Percentiles rank a stretch among this genome's conserved stretches.
These are phyloP conservation scores for Lactarius vividus DNA, from an alignment of 768 basidiomycete species.

Conservation along the genomic window DNA sequence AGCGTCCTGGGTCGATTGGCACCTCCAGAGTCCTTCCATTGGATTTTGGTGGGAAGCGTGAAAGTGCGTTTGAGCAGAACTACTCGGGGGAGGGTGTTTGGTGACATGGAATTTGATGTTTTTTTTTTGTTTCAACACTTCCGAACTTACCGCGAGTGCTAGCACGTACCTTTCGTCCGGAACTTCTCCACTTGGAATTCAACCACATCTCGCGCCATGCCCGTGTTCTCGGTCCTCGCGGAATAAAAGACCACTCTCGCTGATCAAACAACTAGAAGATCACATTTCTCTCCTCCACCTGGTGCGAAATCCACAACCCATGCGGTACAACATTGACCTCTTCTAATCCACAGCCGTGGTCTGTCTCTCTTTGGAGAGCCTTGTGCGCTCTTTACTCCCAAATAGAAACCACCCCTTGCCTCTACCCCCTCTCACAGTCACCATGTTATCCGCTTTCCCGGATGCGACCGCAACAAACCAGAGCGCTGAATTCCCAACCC, in stretches of 20 bases:
- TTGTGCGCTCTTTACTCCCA: conserved; percentile 7
- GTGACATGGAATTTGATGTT: neutral
- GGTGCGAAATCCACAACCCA: conserved; percentile 13
- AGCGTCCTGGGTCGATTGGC: conserved; percentile 15
- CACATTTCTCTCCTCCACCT: conserved; percentile 11
- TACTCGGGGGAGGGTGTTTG: neutral
- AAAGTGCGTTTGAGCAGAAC: conserved; percentile 4
- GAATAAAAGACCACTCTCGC: conserved; percentile 21
- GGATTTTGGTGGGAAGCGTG: conserved; percentile 4
- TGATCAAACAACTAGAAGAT: conserved; percentile 23
- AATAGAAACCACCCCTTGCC: conserved; percentile 10
- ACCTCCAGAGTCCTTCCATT: conserved; percentile 1
- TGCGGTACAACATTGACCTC: neutral
- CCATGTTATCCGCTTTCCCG: conserved; percentile 18
- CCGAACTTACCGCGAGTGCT: neutral
- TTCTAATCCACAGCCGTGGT: neutral
- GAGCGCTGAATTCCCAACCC: neutral
- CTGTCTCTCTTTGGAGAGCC: conserved; percentile 5
- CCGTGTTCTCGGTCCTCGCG: conserved; percentile 18
- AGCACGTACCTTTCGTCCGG: conserved; percentile 8
- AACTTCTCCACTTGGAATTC: conserved; percentile 16
- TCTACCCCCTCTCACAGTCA: conserved; percentile 6
- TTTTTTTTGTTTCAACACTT: neutral
- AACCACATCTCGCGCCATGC: conserved; percentile 20
- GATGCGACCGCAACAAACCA: conserved; percentile 1